Evolutionary conservation across 2,329 filamentous ascomycete genomes (phyloP).

Genomic region (Penicillium brasilianum): DNA sequence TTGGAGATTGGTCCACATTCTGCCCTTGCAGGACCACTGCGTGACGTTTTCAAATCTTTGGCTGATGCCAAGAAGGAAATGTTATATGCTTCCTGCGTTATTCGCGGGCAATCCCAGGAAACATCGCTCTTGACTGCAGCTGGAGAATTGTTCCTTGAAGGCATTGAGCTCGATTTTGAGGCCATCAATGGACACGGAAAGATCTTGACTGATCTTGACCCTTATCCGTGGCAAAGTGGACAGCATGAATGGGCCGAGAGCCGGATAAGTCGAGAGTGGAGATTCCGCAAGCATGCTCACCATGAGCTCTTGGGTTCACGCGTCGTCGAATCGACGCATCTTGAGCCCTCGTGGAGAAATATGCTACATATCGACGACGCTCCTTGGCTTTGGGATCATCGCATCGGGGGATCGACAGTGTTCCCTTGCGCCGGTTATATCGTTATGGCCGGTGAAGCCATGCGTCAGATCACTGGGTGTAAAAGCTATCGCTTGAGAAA

Average conservation of each 20-base stretch:
- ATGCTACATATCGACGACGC: constrained; percentile 31
- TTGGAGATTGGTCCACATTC: constrained; percentile 37
- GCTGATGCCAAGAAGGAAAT: background rate
- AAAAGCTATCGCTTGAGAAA: background rate
- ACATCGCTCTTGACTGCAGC: background rate
- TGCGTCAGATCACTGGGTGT: constrained; percentile 15
- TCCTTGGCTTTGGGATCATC: constrained; percentile 40
- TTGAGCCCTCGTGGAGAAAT: constrained; percentile 37
- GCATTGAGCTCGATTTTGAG: constrained; percentile 4
- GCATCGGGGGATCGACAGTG: constrained; percentile 26
- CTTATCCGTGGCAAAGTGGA: constrained; percentile 32
- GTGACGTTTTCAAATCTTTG: constrained; percentile 24
- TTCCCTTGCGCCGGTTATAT: constrained; percentile 36
- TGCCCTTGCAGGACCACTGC: constrained; percentile 28
- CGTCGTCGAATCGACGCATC: constrained; percentile 4
- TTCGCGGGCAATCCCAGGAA: constrained; percentile 10
- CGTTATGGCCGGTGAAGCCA: constrained; percentile 32
- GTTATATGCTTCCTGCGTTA: constrained; percentile 14
- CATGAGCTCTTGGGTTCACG: constrained; percentile 29
- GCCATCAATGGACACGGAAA: constrained; percentile 8
- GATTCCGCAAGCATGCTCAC: constrained; percentile 18
- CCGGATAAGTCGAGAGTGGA: constrained; percentile 19
- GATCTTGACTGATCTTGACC: constrained; percentile 31
- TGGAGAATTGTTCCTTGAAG: constrained; percentile 1
- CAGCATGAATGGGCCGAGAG: constrained; percentile 10